These are phyloP conservation scores for Blepharisma japonicum DNA, from an alignment of 73 alveolate species.

Conservation along the genomic window DNA sequence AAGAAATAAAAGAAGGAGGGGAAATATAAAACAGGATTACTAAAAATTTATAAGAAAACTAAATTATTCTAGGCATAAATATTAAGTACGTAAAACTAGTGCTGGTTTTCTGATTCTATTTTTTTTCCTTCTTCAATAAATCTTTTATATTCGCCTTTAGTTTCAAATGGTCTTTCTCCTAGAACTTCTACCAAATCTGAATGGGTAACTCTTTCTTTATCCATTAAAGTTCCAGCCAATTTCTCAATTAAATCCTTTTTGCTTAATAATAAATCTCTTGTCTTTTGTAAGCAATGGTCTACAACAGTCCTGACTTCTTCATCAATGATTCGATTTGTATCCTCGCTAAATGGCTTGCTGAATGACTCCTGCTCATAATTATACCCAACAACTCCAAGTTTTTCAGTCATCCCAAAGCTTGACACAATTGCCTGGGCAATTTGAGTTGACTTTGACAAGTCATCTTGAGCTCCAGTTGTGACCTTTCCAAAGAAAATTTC, in stretches of 20 bases:
- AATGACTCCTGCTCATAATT: neutral
- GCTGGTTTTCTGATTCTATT: neutral
- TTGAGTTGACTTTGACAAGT: conserved; percentile 61
- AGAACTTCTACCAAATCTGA: conserved; percentile 58
- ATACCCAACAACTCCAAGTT: conserved; percentile 53
- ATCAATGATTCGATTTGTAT: conserved; percentile 48
- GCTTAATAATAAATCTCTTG: conserved; percentile 37
- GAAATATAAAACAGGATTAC: too few relatives aligned
- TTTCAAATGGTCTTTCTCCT: conserved; percentile 73
- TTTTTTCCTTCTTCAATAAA: neutral
- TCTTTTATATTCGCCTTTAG: neutral
- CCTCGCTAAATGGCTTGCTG: conserved; percentile 34
- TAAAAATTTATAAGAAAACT: too few relatives aligned
- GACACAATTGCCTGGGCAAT: conserved; percentile 68
- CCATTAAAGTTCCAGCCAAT: conserved; percentile 48
- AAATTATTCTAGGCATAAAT: too few relatives aligned
- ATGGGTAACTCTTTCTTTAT: conserved; percentile 49
- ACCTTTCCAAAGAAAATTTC: conserved; percentile 64
- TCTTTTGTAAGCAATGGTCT: conserved; percentile 40
- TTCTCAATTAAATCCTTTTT: conserved; percentile 47
- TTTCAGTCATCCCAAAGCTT: conserved; percentile 71
- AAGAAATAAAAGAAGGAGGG: too few relatives aligned
- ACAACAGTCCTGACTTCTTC: conserved; percentile 61
- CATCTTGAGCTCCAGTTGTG: conserved; percentile 89
- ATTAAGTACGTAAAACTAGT: too few relatives aligned